phyloP scores from a whole-genome alignment of 2,329 filamentous ascomycete species.

The Zasmidium angulare region DNA sequence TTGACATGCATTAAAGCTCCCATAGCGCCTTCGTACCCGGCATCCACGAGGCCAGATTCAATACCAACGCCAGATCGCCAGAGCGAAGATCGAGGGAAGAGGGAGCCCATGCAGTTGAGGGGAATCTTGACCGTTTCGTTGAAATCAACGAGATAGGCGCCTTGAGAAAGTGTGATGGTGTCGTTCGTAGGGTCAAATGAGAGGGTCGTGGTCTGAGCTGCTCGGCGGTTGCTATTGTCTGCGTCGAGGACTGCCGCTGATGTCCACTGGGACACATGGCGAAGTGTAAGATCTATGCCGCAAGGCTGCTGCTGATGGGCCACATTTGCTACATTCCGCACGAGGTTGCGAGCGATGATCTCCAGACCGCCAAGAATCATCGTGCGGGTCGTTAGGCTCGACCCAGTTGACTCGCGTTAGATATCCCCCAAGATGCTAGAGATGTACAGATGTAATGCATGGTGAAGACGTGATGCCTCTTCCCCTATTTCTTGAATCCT shows the following conservation, averaged over 20 bases:
- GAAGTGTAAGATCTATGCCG: constrained; percentile 21
- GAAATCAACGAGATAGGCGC: constrained; percentile 43
- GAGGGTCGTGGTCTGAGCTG: constrained; percentile 4
- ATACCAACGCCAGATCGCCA: constrained; percentile 42
- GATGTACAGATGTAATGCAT: no score
- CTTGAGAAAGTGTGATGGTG: constrained; percentile 14
- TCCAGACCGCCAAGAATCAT: constrained; percentile 19
- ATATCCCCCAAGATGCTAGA: no score
- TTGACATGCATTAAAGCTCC: constrained; percentile 39
- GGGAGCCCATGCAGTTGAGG: constrained; percentile 40
- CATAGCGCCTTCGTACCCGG: constrained; percentile 44
- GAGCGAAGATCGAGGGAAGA: constrained; percentile 42
- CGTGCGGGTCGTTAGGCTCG: background rate
- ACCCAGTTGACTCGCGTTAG: no score
- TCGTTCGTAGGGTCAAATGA: background rate
- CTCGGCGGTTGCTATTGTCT: constrained; percentile 10
- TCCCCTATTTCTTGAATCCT: no score
- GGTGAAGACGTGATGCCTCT: no score
- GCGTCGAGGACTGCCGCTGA: constrained; percentile 18
- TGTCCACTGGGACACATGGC: constrained; percentile 11
- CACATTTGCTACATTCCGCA: constrained; percentile 8
- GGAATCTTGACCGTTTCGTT: constrained; percentile 44
- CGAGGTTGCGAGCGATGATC: constrained; percentile 11
- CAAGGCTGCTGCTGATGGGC: constrained; percentile 19
- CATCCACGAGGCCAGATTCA: constrained; percentile 43